Percentiles rank a stretch among this genome's conserved stretches.
phyloP scores from a whole-genome alignment of 2,329 filamentous ascomycete genomes.

The Torrubiella hemipterigena region DNA sequence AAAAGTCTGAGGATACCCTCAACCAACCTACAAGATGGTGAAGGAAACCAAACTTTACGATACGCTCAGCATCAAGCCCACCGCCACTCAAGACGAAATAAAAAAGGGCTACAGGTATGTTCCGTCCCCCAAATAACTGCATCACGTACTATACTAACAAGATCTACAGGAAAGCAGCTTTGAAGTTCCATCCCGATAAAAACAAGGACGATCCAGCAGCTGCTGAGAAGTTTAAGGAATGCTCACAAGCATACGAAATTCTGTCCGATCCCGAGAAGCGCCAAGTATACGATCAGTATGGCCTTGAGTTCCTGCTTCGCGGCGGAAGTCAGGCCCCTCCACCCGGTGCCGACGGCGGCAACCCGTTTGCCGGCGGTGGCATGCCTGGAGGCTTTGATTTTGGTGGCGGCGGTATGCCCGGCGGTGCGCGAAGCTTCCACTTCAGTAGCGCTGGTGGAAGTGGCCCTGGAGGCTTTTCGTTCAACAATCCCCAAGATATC shows the following conservation, averaged over 20 bases:
- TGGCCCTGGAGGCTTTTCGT: conserved; percentile 58
- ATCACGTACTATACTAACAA: conserved; percentile 1
- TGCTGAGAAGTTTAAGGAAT: conserved; percentile 93
- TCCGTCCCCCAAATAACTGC: too few relatives aligned
- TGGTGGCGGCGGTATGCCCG: conserved; percentile 29
- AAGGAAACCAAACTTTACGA: conserved; percentile 96
- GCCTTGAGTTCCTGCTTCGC: conserved; percentile 81
- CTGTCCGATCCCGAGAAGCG: conserved; percentile 95
- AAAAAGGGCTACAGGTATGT: conserved; percentile 87
- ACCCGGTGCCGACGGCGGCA: conserved; percentile 39
- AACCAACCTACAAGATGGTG: conserved; percentile 54
- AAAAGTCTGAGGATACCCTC: neutral
- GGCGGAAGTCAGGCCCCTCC: conserved; percentile 62
- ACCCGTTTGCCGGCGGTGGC: conserved; percentile 47
- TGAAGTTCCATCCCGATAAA: conserved; percentile 96
- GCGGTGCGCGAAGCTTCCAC: conserved; percentile 46
- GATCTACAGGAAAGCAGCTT: conserved; percentile 60
- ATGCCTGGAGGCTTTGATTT: conserved; percentile 50
- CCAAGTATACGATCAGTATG: conserved; percentile 88
- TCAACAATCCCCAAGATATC: conserved; percentile 72
- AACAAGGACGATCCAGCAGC: conserved; percentile 84
- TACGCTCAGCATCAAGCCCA: conserved; percentile 63
- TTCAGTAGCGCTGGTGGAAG: conserved; percentile 46
- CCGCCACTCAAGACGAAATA: conserved; percentile 82
- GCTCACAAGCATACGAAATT: conserved; percentile 95